Evolutionary conservation across 2,329 filamentous ascomycete species (phyloP).

Genomic region (Paraphoma sp.): DNA sequence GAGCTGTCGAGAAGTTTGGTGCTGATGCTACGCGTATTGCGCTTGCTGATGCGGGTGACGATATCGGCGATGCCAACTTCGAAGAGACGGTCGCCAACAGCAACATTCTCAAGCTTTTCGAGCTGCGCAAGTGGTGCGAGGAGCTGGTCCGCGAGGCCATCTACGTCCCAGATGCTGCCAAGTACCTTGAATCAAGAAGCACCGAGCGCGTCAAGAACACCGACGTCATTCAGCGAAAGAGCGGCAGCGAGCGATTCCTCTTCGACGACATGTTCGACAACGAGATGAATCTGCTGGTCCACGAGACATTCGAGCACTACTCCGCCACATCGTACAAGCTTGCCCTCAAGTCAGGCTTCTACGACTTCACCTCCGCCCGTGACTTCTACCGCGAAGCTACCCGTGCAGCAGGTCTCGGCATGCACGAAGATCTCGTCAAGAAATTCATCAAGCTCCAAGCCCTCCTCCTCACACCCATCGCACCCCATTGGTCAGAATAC

Average conservation of each 20-base stretch:
- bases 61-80: constrained; percentile 95
- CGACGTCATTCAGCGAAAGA: constrained; percentile 71
- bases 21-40: constrained; percentile 91
- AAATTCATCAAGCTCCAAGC: constrained; percentile 88
- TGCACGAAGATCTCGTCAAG: constrained; percentile 81
- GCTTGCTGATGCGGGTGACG: constrained; percentile 92
- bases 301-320: constrained; percentile 81
- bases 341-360: constrained; percentile 68
- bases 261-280: constrained; percentile 92
- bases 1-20: constrained; percentile 89
- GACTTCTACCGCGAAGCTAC: constrained; percentile 90
- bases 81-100: constrained; percentile 94
- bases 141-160: constrained; percentile 73
- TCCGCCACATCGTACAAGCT: constrained; percentile 54
- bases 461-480: constrained; percentile 80
- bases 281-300: constrained; percentile 85
- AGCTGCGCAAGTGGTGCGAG: constrained; percentile 89
- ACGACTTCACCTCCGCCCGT: constrained; percentile 87
- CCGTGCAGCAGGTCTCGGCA: constrained; percentile 76
- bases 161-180: constrained; percentile 51
- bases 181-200: constrained; percentile 51
- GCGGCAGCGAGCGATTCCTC: constrained; percentile 72
- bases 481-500: constrained; percentile 93
- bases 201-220: constrained; percentile 55
- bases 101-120: constrained; percentile 84